Evolutionary conservation across 768 basidiomycete genomes (phyloP).

Genomic region (Hypholoma sublateritium): DNA sequence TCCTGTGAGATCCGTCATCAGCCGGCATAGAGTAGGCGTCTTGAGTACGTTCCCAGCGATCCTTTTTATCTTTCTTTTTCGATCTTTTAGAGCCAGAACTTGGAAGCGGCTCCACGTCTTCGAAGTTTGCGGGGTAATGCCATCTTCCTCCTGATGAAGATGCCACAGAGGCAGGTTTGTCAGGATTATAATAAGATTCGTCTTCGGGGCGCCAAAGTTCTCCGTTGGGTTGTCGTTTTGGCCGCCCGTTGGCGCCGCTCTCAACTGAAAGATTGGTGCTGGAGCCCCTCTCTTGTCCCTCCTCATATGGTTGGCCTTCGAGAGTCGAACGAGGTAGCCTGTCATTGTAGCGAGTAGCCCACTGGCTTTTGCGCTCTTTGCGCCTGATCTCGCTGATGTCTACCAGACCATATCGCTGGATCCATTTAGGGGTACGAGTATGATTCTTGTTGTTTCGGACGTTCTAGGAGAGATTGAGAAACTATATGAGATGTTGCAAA

Average conservation of each 20-base stretch:
- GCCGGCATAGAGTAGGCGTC: slow-evolving; percentile 68
- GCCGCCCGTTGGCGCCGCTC: slow-evolving; percentile 19
- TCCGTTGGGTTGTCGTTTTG: slow-evolving; percentile 43
- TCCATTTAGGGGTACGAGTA: slow-evolving; percentile 95
- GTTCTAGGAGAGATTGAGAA: slow-evolving; percentile 53
- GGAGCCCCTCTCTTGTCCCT: slow-evolving; percentile 67
- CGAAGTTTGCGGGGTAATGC: slow-evolving; percentile 87
- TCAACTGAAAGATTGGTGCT: slow-evolving; percentile 39
- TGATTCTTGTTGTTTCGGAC: slow-evolving; percentile 94
- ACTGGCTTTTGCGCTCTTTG: slow-evolving; percentile 78
- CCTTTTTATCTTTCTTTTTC: slow-evolving; percentile 78
- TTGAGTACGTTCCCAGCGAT: slow-evolving; percentile 84
- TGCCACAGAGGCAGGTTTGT: slow-evolving; percentile 36
- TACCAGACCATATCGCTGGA: slow-evolving; percentile 85
- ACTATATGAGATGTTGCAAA: not conserved
- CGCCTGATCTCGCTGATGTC: slow-evolving; percentile 77
- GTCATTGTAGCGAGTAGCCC: slow-evolving; percentile 87
- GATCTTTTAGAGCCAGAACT: slow-evolving; percentile 34
- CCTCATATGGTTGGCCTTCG: slow-evolving; percentile 72
- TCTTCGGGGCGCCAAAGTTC: slow-evolving; percentile 76
- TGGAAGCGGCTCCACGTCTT: slow-evolving; percentile 49
- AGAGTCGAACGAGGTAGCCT: slow-evolving; percentile 69
- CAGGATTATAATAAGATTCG: slow-evolving; percentile 66
- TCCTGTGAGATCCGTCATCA: slow-evolving; percentile 35
- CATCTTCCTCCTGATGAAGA: slow-evolving; percentile 56